phyloP scores from a whole-genome alignment of 495 filamentous ascomycete species.

The Ramalina intermedia region DNA sequence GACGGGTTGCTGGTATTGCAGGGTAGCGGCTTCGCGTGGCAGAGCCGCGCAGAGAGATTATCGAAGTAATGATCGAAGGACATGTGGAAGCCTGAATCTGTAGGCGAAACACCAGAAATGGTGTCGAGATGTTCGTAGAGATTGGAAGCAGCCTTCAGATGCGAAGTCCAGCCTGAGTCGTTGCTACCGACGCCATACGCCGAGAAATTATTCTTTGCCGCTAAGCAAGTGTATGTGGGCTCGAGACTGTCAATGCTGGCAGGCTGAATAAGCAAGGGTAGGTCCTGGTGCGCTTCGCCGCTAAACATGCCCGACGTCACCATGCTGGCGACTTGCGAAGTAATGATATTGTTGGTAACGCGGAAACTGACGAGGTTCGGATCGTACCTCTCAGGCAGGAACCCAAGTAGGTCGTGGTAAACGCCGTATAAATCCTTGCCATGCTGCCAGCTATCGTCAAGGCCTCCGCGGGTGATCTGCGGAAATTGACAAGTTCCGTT shows the following conservation, averaged over 20 bases:
- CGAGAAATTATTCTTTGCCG: slow-evolving; percentile 28
- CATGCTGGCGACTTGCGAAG: slow-evolving; percentile 54
- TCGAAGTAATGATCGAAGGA: slow-evolving; percentile 63
- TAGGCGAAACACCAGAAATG: slow-evolving; percentile 41
- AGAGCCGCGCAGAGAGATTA: slow-evolving; percentile 54
- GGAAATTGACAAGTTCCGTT: slow-evolving; percentile 55
- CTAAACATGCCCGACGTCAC: slow-evolving; percentile 45
- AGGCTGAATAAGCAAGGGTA: slow-evolving; percentile 34
- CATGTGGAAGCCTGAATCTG: slow-evolving; percentile 41
- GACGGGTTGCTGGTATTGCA: slow-evolving; percentile 34
- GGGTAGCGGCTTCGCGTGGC: slow-evolving; percentile 47
- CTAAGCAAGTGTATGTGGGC: slow-evolving; percentile 43
- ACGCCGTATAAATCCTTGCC: slow-evolving; percentile 48
- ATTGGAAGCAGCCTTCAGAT: slow-evolving; percentile 36
- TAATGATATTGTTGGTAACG: slow-evolving; percentile 58
- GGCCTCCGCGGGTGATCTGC: slow-evolving; percentile 48
- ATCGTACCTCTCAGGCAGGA: slow-evolving; percentile 36
- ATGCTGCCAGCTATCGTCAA: slow-evolving; percentile 53
- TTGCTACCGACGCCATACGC: slow-evolving; percentile 31
- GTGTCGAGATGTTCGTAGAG: slow-evolving; percentile 40
- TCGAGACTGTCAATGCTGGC: slow-evolving; percentile 46
- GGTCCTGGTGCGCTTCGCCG: slow-evolving; percentile 14
- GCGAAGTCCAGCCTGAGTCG: slow-evolving; percentile 35
- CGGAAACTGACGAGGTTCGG: slow-evolving; percentile 34
- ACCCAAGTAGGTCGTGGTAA: slow-evolving; percentile 43